Evolutionary conservation across 2,329 filamentous ascomycete species (phyloP), one percentile per base, ranked within the genome.

Genomic region (Colletotrichum phormii): DNA sequence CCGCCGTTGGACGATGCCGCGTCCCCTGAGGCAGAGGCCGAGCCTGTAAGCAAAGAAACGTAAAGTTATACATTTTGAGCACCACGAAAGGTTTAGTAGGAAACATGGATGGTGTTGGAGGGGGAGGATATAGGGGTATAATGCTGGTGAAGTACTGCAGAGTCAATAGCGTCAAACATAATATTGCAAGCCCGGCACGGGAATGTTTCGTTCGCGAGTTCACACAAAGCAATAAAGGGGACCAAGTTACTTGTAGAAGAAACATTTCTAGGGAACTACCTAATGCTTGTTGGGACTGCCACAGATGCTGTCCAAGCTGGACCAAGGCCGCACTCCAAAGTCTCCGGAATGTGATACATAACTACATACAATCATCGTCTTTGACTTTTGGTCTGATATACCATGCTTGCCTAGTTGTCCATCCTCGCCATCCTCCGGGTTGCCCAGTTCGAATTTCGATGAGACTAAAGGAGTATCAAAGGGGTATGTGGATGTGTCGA

Each of bases 1-100:
- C 82, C 80, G 9, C 78, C 80, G 2, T 71, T 81, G n/a, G 75
- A 78, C 1, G 67, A 76, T 55, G 78, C 29, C 15, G 18, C 35
- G 31, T 22, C 55, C 18, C 67, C 55, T 22, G 42, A 8, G n/a
- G 42, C 7, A n/a, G 66, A 70, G 22, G 35, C 15, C 9, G 66
- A 31, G 1, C 18, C 42, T 53, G 29, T 29, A 51, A 61, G 33
- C 18, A 65, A 70, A 12, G 66, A 73, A 15, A 57, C 29, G 29
- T 73, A 60, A 33, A 8, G 7, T n/a, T 5, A 7, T 15, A 18
- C 42, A n/a, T 49, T 18, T 4, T 11, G 2, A 12, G 3, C 7
- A 53, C 5, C 37, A 12, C 7, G 7, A 18, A 15, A 29, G 8
- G 5, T 15, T 31, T 7, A 3, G 29, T 4, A 46, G 54, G 15